Evolutionary conservation across 2,329 filamentous ascomycete genomes (phyloP).

Genomic region (Zopfia rhizophila): DNA sequence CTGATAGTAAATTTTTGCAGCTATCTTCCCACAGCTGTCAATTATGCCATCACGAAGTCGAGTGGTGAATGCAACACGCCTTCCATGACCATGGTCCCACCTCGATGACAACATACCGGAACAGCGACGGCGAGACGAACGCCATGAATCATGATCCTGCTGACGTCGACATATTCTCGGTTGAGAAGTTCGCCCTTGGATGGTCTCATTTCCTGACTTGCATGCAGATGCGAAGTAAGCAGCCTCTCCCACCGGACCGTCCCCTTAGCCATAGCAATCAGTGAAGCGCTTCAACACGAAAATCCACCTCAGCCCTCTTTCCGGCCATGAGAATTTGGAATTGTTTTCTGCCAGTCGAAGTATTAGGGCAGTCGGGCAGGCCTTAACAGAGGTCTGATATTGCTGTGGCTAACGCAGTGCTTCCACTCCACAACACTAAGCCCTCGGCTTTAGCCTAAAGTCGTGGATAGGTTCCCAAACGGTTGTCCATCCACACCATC

Average conservation of each 20-base stretch:
- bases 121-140: slow-evolving; percentile 1
- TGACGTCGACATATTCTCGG: slow-evolving; percentile 9
- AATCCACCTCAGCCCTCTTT: slow-evolving; percentile 2
- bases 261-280: slow-evolving; percentile 32
- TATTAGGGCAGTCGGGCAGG: slow-evolving; percentile 10
- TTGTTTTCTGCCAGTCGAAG: slow-evolving; percentile 22
- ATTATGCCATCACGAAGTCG: slow-evolving; percentile 18
- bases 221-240: slow-evolving; percentile 34
- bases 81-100: slow-evolving; percentile 8
- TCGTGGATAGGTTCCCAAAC: slow-evolving; percentile 26
- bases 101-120: too few relatives aligned
- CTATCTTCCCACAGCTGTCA: slow-evolving; percentile 15
- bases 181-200: slow-evolving; percentile 15
- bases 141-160: slow-evolving; percentile 11
- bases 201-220: slow-evolving; percentile 18
- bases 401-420: slow-evolving; percentile 32
- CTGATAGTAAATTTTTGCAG: slow-evolving; percentile 18
- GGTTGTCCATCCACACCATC: slow-evolving; percentile 27
- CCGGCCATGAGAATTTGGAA: slow-evolving; percentile 25
- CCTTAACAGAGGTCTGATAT: slow-evolving; percentile 36
- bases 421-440: slow-evolving; percentile 24
- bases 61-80: slow-evolving; percentile 15
- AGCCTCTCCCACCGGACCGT: slow-evolving; percentile 37
- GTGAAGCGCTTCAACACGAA: slow-evolving; percentile 23
- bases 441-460: slow-evolving; percentile 41